phyloP scores from a whole-genome alignment of 768 basidiomycete genomes.

The Macrocybe gigantea region DNA sequence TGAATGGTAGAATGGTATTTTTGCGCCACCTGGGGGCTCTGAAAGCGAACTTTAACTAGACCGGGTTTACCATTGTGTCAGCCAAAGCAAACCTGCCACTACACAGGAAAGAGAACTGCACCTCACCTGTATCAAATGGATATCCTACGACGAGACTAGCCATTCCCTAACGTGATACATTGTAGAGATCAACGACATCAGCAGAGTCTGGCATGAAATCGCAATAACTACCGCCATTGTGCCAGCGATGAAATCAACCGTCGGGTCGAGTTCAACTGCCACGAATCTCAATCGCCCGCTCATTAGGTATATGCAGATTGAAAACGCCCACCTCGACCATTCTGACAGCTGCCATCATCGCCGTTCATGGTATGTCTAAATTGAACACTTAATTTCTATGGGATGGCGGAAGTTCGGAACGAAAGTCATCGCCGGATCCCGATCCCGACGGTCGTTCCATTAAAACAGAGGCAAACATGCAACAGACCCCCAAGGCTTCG shows the following conservation, averaged over 20 bases:
- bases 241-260: slow-evolving; percentile 75
- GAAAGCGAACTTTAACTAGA: slow-evolving; percentile 77
- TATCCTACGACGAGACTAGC: slow-evolving; percentile 66
- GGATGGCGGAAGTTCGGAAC: too few species aligned
- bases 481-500: too few species aligned
- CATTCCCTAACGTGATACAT: slow-evolving; percentile 37
- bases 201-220: not conserved
- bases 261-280: slow-evolving; percentile 43
- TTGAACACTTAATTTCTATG: too few species aligned
- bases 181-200: not conserved
- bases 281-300: too few species aligned
- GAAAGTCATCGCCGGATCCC: too few species aligned
- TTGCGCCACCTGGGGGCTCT: slow-evolving; percentile 50
- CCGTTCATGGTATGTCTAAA: too few species aligned
- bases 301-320: too few species aligned
- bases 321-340: too few species aligned
- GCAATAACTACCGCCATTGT: slow-evolving; percentile 43
- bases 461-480: too few species aligned
- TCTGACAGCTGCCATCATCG: too few species aligned
- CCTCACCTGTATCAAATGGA: slow-evolving; percentile 66
- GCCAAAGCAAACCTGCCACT: not conserved
- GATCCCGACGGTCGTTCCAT: too few species aligned
- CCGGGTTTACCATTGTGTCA: not conserved
- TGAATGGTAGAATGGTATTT: slow-evolving; percentile 62
- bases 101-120: not conserved